These are phyloP conservation scores for Hygrocybe punicea DNA, from an alignment of 768 basidiomycete species.

Conservation along the genomic window DNA sequence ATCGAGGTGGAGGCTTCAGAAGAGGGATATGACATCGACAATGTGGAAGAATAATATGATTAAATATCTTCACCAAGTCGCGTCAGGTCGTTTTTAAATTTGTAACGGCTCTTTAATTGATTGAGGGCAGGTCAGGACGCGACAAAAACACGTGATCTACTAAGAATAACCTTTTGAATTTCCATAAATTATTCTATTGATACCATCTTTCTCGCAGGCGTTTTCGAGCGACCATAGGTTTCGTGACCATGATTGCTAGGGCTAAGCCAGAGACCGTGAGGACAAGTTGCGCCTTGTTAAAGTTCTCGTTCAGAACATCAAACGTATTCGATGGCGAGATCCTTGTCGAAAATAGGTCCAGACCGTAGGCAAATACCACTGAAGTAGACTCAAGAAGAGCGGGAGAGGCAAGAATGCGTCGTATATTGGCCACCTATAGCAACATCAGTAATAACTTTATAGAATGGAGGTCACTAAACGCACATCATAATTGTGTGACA, in stretches of 20 bases:
- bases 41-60: background rate
- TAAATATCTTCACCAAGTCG: background rate
- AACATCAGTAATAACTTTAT: background rate
- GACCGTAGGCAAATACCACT: conserved; percentile 77
- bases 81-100: background rate
- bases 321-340: conserved; percentile 87
- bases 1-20: background rate
- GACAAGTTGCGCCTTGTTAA: conserved; percentile 90
- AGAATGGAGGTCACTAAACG: background rate
- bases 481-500: conserved; percentile 52
- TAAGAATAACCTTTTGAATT: background rate
- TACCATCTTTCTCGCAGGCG: conserved; percentile 72
- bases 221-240: conserved; percentile 76
- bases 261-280: conserved; percentile 72
- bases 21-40: background rate
- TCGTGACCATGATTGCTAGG: conserved; percentile 73
- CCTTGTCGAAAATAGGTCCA: conserved; percentile 87
- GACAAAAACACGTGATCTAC: conserved; percentile 1
- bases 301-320: conserved; percentile 85
- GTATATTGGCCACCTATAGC: conserved; percentile 58
- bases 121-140: conserved; percentile 10
- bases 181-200: conserved; percentile 27
- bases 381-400: conserved; percentile 91
- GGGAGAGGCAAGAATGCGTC: conserved; percentile 70
- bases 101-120: background rate